Base-by-base conservation (phyloP, 2,329 filamentous ascomycete species). In the Coniochaeta hoffmannii region DNA sequence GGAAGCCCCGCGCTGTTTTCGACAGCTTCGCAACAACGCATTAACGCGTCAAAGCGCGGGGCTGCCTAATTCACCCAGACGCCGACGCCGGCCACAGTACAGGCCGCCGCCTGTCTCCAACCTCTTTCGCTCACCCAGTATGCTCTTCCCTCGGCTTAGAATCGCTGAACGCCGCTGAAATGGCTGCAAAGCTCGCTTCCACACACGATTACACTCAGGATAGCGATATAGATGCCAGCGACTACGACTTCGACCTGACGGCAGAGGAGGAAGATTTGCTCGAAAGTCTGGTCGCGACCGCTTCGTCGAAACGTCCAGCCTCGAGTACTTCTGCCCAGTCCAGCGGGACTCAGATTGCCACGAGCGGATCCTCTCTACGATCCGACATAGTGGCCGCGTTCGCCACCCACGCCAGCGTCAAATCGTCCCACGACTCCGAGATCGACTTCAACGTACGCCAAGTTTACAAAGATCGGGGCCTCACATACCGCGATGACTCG, bases 171-270 rank as follows among this genome's bases (percentile, higher is more conserved):
- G 5, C 26, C 26, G 41, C 41, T 46, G n/a, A 46, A 22, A 46
- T 46, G 41, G 41, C 22, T 46, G 2, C 41, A 28, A 46, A 46
- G 41, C 22, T 46, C 11, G 41, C 41, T 11, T 46, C 24, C 12
- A 46, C 24, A n/a, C n/a, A 46, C 14, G 6, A 28, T n/a, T 46
- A 46, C 12, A 28, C 26, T 24, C 57, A 59, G 9, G 52, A 55
- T 31, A 61, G 56, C 56, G 61, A 59, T 52, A 53, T 46, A 38
- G 69, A 72, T 58, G 69, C 65, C 58, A 71, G 67, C 60, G 74
- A 78, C 44, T 79, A 75, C 64, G 73, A 69, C 56, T 78, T 76
- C 61, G 73, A 78, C 59, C 67, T 78, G 44, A 73, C 75, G 2
- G 59, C 65, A 1, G 76, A 79, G 28, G 76, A 80, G 30, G 77